phyloP scores from a whole-genome alignment of 1,284 basidiomycete genomes.

The Macrocystidia cucumis region DNA sequence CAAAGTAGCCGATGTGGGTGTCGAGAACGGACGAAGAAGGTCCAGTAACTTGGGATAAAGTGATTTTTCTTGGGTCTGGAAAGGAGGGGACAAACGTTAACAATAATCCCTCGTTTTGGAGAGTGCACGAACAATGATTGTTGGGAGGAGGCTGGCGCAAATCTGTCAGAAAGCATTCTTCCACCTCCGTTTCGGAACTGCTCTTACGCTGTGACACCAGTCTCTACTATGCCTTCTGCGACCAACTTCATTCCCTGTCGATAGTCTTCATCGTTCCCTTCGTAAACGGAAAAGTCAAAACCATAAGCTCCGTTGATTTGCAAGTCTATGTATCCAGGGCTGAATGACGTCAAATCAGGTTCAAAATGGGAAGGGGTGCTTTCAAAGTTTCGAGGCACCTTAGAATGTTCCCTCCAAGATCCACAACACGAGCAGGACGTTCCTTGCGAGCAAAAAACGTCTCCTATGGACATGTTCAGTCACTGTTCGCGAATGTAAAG shows the following conservation, averaged over 20 bases:
- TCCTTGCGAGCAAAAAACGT: conserved; percentile 60
- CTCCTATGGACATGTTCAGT: conserved; percentile 25
- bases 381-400: conserved; percentile 31
- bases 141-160: conserved; percentile 64
- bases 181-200: conserved; percentile 5
- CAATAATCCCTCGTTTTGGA: not conserved
- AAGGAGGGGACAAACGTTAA: conserved; percentile 3
- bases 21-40: conserved; percentile 57
- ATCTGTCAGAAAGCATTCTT: conserved; percentile 3
- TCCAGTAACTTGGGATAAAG: conserved; percentile 62
- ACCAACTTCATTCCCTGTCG: conserved; percentile 62
- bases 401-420: conserved; percentile 67
- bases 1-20: conserved; percentile 53
- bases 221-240: conserved; percentile 74
- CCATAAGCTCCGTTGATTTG: conserved; percentile 88
- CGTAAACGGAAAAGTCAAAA: conserved; percentile 82
- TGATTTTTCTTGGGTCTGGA: conserved; percentile 66
- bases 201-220: conserved; percentile 79
- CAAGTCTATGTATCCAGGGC: conserved; percentile 73
- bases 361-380: not conserved
- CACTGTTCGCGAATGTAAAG: not conserved
- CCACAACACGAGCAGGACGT: conserved; percentile 54
- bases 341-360: conserved; percentile 15
- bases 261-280: conserved; percentile 64
- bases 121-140: conserved; percentile 59